phyloP scores from a whole-genome alignment of 805 yeast genomes.

The Huiozyma sinensis region DNA sequence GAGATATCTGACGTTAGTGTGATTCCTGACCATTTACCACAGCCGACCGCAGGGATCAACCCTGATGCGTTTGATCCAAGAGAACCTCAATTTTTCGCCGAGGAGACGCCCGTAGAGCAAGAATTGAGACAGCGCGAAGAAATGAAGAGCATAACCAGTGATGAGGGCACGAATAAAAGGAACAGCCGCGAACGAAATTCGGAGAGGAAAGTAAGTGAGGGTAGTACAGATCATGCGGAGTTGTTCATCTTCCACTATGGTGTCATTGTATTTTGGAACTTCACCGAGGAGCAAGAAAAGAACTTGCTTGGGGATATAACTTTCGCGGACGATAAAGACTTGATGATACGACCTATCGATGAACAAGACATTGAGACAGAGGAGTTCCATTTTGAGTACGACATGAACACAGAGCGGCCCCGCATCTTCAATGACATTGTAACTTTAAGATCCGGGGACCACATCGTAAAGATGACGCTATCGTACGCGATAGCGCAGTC shows the following conservation, averaged over 20 bases:
- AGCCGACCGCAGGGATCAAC: constrained; percentile 18
- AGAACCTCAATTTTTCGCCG: constrained; percentile 83
- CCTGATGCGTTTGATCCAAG: constrained; percentile 72
- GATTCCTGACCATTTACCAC: constrained; percentile 22
- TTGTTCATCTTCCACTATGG: constrained; percentile 86
- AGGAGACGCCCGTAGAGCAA: constrained; percentile 21
- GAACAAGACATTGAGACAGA: constrained; percentile 92
- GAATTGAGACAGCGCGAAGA: constrained; percentile 13
- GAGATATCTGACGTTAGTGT: constrained; percentile 1
- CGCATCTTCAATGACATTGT: constrained; percentile 90
- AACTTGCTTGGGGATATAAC: constrained; percentile 85
- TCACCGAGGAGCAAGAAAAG: constrained; percentile 84
- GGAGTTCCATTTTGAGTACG: constrained; percentile 43
- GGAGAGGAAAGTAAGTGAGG: constrained; percentile 13
- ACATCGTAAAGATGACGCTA: constrained; percentile 81
- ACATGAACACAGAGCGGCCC: constrained; percentile 49
- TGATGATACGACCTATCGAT: constrained; percentile 62
- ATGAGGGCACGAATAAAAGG: neutral
- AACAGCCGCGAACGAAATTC: neutral
- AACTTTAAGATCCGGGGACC: constrained; percentile 83
- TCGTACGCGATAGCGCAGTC: constrained; percentile 97
- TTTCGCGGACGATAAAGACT: constrained; percentile 37
- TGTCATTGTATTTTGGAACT: constrained; percentile 97
- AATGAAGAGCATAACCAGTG: neutral
- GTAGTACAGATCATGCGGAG: constrained; percentile 50